Evolutionary conservation across 2,329 filamentous ascomycete species (phyloP).

Genomic region (Aspergillus persii): DNA sequence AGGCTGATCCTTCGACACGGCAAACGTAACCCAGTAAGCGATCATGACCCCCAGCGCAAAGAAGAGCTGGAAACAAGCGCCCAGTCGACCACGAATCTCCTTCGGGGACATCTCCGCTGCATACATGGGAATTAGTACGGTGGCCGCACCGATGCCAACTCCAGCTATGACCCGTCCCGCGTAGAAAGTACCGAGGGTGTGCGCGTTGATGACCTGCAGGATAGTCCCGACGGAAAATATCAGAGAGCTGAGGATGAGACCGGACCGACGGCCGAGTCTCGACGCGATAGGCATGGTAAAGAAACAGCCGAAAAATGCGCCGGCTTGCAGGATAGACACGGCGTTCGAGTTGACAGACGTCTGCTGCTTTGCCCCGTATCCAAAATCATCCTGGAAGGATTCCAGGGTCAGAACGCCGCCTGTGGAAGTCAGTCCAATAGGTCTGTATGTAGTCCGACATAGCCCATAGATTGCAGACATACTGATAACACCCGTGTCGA

Average conservation of each 20-base stretch:
- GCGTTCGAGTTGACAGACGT: slow-evolving; percentile 48
- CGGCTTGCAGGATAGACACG: slow-evolving; percentile 50
- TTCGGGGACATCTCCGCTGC: slow-evolving; percentile 44
- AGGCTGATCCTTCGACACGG: slow-evolving; percentile 40
- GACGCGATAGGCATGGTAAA: slow-evolving; percentile 47
- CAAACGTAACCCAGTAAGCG: slow-evolving; percentile 51
- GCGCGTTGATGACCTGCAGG: slow-evolving; percentile 48
- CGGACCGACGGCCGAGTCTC: slow-evolving; percentile 43
- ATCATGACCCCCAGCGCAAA: slow-evolving; percentile 39
- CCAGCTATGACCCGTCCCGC: slow-evolving; percentile 47
- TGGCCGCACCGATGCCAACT: slow-evolving; percentile 47
- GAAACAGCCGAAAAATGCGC: slow-evolving; percentile 53
- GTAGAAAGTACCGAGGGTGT: slow-evolving; percentile 45
- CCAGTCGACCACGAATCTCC: slow-evolving; percentile 40
- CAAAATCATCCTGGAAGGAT: slow-evolving; percentile 44
- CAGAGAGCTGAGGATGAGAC: slow-evolving; percentile 45
- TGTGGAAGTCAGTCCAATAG: slow-evolving; percentile 8
- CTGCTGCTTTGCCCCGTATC: slow-evolving; percentile 33
- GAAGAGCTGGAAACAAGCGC: slow-evolving; percentile 40
- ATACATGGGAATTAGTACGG: slow-evolving; percentile 42
- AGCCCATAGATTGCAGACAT: neutral
- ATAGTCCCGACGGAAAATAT: slow-evolving; percentile 39
- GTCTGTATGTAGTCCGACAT: neutral
- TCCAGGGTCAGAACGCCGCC: slow-evolving; percentile 47
- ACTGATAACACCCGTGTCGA: slow-evolving; percentile 41